These are phyloP conservation scores for Podaxis sp. DNA, from an alignment of 768 basidiomycete genomes.

Conservation along the genomic window DNA sequence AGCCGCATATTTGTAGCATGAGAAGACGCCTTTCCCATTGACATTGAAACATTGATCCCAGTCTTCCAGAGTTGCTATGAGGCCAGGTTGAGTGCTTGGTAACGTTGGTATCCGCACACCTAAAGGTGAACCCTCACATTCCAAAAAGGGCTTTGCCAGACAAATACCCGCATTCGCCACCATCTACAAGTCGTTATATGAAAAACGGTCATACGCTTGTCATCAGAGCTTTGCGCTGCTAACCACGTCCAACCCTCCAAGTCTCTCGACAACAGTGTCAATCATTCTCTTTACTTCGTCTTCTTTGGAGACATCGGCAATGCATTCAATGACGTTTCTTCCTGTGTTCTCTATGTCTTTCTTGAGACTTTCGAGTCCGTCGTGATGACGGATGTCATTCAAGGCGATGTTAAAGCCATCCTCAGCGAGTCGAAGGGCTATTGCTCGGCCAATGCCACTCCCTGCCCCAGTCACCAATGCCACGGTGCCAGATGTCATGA, in stretches of 20 bases:
- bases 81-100: neutral
- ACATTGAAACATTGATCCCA: slow-evolving; percentile 41
- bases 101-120: neutral
- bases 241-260: slow-evolving; percentile 47
- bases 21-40: slow-evolving; percentile 54
- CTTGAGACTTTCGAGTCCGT: slow-evolving; percentile 23
- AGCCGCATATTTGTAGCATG: slow-evolving; percentile 64
- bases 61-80: slow-evolving; percentile 29
- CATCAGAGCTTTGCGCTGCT: slow-evolving; percentile 12
- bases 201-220: neutral
- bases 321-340: slow-evolving; percentile 13
- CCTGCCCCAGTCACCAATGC: slow-evolving; percentile 32
- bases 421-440: slow-evolving; percentile 40
- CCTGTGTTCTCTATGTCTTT: slow-evolving; percentile 26
- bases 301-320: slow-evolving; percentile 39
- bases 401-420: slow-evolving; percentile 46
- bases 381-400: slow-evolving; percentile 33
- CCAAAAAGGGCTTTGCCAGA: slow-evolving; percentile 13
- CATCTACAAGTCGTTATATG: slow-evolving; percentile 24
- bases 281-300: slow-evolving; percentile 38
- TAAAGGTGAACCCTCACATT: slow-evolving; percentile 14
- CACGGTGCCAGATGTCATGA: slow-evolving; percentile 7
- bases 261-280: slow-evolving; percentile 21
- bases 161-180: slow-evolving; percentile 42
- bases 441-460: slow-evolving; percentile 45